Evolutionary conservation across 2,329 filamentous ascomycete species (phyloP).

Genomic region (Ascosphaera aggregata): DNA sequence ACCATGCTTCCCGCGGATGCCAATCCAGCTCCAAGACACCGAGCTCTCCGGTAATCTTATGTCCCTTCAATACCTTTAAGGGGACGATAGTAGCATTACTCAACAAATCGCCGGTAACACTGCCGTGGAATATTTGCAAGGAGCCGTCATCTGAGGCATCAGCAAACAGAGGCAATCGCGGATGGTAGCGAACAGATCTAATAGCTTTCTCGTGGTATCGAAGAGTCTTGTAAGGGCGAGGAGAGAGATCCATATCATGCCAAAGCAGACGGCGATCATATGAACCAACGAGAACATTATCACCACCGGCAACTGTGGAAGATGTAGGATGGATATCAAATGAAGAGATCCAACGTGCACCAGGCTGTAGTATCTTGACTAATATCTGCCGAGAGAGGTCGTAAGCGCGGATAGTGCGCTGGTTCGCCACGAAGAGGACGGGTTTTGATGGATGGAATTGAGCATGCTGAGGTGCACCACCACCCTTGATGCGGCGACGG

Average conservation of each 20-base stretch:
- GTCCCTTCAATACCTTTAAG: slow-evolving; percentile 77
- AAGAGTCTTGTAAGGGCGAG: slow-evolving; percentile 84
- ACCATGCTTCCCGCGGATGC: slow-evolving; percentile 89
- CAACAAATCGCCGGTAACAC: slow-evolving; percentile 83
- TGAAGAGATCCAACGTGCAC: slow-evolving; percentile 80
- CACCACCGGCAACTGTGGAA: slow-evolving; percentile 71
- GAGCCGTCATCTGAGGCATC: slow-evolving; percentile 90
- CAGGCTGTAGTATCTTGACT: slow-evolving; percentile 79
- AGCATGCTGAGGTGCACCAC: slow-evolving; percentile 61
- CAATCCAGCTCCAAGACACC: slow-evolving; percentile 89
- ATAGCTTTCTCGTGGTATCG: slow-evolving; percentile 88
- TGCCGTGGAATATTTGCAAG: slow-evolving; percentile 89
- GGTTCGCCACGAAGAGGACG: slow-evolving; percentile 88
- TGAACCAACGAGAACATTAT: slow-evolving; percentile 82
- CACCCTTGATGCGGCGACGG: slow-evolving; percentile 42
- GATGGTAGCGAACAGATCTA: slow-evolving; percentile 69
- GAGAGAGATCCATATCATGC: slow-evolving; percentile 88
- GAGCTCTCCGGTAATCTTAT: slow-evolving; percentile 63
- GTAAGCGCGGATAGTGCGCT: slow-evolving; percentile 80
- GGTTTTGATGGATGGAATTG: slow-evolving; percentile 89
- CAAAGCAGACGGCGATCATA: slow-evolving; percentile 87
- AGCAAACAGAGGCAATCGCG: slow-evolving; percentile 62
- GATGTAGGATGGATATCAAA: slow-evolving; percentile 84
- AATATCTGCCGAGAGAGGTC: slow-evolving; percentile 81
- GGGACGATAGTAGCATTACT: slow-evolving; percentile 94